Evolutionary conservation across 2,329 filamentous ascomycete species (phyloP), one percentile per base, ranked within the genome.

Genomic region (Penicillium sp.): DNA sequence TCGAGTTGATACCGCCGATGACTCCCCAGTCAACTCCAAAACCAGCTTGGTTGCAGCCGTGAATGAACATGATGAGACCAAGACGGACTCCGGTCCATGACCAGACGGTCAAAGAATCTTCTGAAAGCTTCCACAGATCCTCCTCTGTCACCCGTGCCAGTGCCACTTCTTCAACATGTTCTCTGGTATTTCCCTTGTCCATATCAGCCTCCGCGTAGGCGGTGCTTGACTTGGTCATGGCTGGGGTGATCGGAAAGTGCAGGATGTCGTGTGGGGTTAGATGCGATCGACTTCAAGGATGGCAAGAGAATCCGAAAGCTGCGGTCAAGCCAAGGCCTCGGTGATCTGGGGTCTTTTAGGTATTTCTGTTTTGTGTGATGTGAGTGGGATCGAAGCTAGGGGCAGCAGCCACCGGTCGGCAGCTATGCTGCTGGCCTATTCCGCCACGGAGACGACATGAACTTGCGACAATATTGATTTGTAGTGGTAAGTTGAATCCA

Each of bases 11-110:
- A 38, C 76, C 75, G 38, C 72, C 66, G 38, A 81, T 81, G 27
- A 81, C 77, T 24, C 75, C 75, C 79, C 79, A 81, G 57, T 81
- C 78, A 39, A 81, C 73, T 56, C 78, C 78, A 56, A 74, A 80
- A 8, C 76, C 77, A 42, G 77, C 76, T 61, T 79, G 75, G 51
- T 80, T 79, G 58, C 76, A 79, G 32, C 76, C 77, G 66, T 77
- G 76, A 14, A 81, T 73, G 44, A 75, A 71, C 69, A 80, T 75
- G 50, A 81, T 75, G 29, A 75, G 60, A 24, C 66, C 65, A 16
- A 81, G 67, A 6, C 76, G 71, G 40, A 75, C 67, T 4, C 76
- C 75, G 6, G 78, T 72, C 64, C 62, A 67, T 24, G 77, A 80
- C 55, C 69, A 69, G 31, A 79, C 63, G 3, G 51, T 68, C 39